Percentiles rank a stretch among this genome's conserved stretches.
Conservation (phyloP, 805 yeast species). For the Geotrichum ghanense region DNA sequence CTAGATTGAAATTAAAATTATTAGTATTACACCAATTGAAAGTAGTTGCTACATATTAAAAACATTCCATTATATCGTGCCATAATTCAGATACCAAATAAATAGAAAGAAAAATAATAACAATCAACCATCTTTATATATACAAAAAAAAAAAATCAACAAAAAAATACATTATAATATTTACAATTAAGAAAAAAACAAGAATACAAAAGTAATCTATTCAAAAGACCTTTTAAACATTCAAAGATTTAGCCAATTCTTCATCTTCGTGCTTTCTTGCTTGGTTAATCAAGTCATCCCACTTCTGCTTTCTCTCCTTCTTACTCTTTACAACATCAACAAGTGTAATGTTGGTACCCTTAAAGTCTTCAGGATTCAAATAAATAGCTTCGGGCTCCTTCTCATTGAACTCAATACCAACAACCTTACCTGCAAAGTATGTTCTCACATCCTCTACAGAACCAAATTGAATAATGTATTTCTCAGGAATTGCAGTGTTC, state of each 20-base stretch:
- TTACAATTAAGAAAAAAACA: too few species aligned
- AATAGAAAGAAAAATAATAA: too few species aligned
- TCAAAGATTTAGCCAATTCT: conserved; percentile 14
- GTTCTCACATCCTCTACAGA: conserved; percentile 29
- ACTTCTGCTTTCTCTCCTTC: conserved; percentile 33
- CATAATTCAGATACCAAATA: too few species aligned
- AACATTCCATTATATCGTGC: too few species aligned
- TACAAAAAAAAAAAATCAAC: too few species aligned
- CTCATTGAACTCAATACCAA: conserved; percentile 40
- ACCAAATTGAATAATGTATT: conserved; percentile 32
- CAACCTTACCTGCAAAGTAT: conserved; percentile 28
- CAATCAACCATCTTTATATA: too few species aligned
- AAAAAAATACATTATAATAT: too few species aligned
- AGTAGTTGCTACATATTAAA: too few species aligned
- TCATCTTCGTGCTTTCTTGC: conserved; percentile 30
- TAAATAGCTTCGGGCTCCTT: conserved; percentile 68
- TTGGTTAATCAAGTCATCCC: conserved; percentile 35
- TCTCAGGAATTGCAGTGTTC: conserved; percentile 45
- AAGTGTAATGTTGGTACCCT: conserved; percentile 36
- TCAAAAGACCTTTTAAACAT: too few species aligned
- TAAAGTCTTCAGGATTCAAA: conserved; percentile 42
- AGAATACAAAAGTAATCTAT: too few species aligned
- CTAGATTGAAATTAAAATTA: too few species aligned
- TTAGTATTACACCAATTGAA: too few species aligned
- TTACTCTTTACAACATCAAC: conserved; percentile 41